Conservation (phyloP, 75 land plant species). For the Cupressus sempervirens region DNA sequence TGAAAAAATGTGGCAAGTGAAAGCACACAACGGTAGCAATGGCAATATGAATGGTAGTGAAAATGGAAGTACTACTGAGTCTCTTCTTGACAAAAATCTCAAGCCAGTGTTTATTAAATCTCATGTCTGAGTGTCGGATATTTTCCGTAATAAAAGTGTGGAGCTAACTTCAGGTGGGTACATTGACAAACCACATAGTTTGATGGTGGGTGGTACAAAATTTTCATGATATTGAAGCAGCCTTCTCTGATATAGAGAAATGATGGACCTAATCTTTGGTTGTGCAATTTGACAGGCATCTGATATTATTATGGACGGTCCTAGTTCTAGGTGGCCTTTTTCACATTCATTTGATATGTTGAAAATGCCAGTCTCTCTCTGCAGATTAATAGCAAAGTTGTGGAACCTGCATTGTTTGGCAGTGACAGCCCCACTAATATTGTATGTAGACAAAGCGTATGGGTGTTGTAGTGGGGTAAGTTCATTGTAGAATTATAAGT, state of each 20-base stretch:
- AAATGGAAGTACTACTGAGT: not conserved
- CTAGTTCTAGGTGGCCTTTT: not conserved
- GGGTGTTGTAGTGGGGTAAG: not conserved
- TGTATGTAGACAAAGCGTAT: not conserved
- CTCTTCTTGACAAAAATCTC: not conserved
- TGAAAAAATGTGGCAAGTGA: slow-evolving; percentile 70
- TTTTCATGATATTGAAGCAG: not conserved
- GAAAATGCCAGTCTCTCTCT: not conserved
- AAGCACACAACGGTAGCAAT: slow-evolving; percentile 26
- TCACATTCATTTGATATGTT: not conserved
- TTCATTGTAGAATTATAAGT: not conserved
- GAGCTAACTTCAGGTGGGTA: not conserved
- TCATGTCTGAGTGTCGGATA: not conserved
- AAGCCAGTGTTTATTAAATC: not conserved
- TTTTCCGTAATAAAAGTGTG: not conserved
- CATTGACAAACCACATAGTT: not conserved
- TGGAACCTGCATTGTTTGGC: not conserved
- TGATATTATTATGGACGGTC: not conserved
- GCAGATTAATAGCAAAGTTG: not conserved
- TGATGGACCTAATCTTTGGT: no score
- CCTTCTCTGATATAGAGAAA: not conserved
- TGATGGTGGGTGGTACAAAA: not conserved
- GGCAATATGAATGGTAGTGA: not conserved
- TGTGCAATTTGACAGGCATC: not conserved
- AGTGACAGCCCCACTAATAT: not conserved